These are phyloP conservation scores for Alternaria triticimaculans DNA, from an alignment of 2,329 filamentous ascomycete species.

Conservation along the genomic window DNA sequence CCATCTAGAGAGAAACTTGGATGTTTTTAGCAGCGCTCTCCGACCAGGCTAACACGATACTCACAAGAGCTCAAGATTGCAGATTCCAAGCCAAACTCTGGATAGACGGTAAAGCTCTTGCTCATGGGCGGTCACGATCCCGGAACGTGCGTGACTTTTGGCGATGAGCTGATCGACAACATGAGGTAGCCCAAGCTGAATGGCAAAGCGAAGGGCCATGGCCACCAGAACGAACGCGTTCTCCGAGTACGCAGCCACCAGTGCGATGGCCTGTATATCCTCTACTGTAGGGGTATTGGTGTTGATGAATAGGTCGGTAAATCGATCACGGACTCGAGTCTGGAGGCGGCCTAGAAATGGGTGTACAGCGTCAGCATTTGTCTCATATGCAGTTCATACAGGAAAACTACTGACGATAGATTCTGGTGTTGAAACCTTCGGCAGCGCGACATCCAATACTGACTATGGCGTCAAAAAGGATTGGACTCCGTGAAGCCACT, in stretches of 20 bases:
- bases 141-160: constrained; percentile 16
- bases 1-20: constrained; percentile 53
- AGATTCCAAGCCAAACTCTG: constrained; percentile 60
- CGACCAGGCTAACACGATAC: not conserved
- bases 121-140: constrained; percentile 30
- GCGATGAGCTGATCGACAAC: constrained; percentile 51
- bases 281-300: constrained; percentile 53
- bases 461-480: constrained; percentile 61
- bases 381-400: not conserved
- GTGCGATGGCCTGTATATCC: constrained; percentile 59
- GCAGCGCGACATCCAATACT: constrained; percentile 60
- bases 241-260: constrained; percentile 61
- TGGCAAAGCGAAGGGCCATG: constrained; percentile 59
- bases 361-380: not conserved
- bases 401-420: constrained; percentile 34
- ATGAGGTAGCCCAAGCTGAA: constrained; percentile 54
- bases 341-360: constrained; percentile 21
- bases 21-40: not conserved
- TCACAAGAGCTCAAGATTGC: constrained; percentile 58
- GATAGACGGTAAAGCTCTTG: constrained; percentile 44
- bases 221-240: constrained; percentile 60
- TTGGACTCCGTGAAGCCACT: constrained; percentile 55
- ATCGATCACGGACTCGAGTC: constrained; percentile 44
- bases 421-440: constrained; percentile 49
- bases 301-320: constrained; percentile 57